Percentiles rank a stretch among this genome's conserved stretches.
Conservation (phyloP, 2,329 filamentous ascomycete species). For the Pseudohalonectria lignicola region DNA sequence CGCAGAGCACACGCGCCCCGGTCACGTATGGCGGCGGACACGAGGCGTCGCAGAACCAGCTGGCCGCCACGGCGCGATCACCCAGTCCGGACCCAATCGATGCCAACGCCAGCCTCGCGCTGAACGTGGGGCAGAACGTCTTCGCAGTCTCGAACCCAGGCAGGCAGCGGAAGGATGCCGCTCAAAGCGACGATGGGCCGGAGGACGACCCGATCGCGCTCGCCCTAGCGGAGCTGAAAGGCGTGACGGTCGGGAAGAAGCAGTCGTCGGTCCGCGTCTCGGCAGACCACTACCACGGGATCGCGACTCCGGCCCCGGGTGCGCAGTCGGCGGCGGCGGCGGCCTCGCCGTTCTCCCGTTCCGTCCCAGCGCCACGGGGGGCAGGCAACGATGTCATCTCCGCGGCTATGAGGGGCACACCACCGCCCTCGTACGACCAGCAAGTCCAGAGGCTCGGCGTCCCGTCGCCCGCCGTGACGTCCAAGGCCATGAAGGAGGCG, state of each 20-base stretch:
- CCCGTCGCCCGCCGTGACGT: slow-evolving; percentile 84
- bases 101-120: slow-evolving; percentile 80
- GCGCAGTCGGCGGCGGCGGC: slow-evolving; percentile 30
- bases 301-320: slow-evolving; percentile 66
- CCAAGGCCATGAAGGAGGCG: slow-evolving; percentile 89
- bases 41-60: slow-evolving; percentile 21
- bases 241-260: slow-evolving; percentile 62
- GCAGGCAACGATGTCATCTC: slow-evolving; percentile 29
- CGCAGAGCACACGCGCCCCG: slow-evolving; percentile 8
- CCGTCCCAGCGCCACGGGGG: not conserved
- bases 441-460: slow-evolving; percentile 72
- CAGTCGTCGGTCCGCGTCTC: slow-evolving; percentile 74
- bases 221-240: slow-evolving; percentile 86
- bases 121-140: slow-evolving; percentile 93
- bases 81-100: slow-evolving; percentile 78
- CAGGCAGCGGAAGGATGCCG: slow-evolving; percentile 31
- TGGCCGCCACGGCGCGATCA: slow-evolving; percentile 25
- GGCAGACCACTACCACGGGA: slow-evolving; percentile 92
- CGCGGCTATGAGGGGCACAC: slow-evolving; percentile 58
- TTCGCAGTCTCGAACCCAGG: slow-evolving; percentile 83
- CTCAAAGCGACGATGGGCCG: slow-evolving; percentile 25
- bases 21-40: slow-evolving; percentile 8
- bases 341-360: slow-evolving; percentile 13
- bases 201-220: slow-evolving; percentile 86
- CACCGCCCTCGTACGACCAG: slow-evolving; percentile 78